Percentiles rank a stretch among this genome's conserved stretches.
Evolutionary conservation across 306 rosid genomes (phyloP).

Genomic region (Crotalaria pallida): DNA sequence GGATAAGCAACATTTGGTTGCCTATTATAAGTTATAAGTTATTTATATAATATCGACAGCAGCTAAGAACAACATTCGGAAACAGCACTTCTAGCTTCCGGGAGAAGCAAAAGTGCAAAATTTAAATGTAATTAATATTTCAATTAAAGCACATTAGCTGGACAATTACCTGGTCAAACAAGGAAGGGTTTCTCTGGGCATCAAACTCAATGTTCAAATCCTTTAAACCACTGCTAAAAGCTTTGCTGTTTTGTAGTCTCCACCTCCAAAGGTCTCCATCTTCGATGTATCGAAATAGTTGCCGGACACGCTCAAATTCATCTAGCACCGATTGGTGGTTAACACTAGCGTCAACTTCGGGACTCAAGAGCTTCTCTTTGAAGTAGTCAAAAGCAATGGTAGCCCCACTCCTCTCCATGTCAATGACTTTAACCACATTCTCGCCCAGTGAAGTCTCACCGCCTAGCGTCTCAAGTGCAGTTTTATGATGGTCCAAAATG

Average conservation of each 20-base stretch:
- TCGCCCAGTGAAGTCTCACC: slow-evolving; percentile 20
- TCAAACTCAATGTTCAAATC: slow-evolving; percentile 61
- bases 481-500: slow-evolving; percentile 89
- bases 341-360: slow-evolving; percentile 13
- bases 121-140: no score
- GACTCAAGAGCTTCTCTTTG: slow-evolving; percentile 38
- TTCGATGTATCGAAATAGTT: slow-evolving; percentile 64
- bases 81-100: neutral
- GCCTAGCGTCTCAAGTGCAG: slow-evolving; percentile 49
- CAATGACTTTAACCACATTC: slow-evolving; percentile 53
- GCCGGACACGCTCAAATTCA: slow-evolving; percentile 44
- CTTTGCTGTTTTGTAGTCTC: slow-evolving; percentile 72
- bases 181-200: slow-evolving; percentile 42
- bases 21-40: neutral
- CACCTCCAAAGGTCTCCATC: slow-evolving; percentile 95
- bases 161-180: slow-evolving; percentile 62
- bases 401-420: slow-evolving; percentile 80
- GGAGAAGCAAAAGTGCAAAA: neutral
- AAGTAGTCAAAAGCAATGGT: slow-evolving; percentile 92
- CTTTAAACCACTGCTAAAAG: slow-evolving; percentile 73
- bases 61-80: neutral
- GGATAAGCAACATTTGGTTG: neutral
- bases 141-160: neutral
- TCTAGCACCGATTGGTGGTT: slow-evolving; percentile 20
- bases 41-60: no score